These are phyloP conservation scores for Irpex sp. DNA, from an alignment of 1,284 basidiomycete species.

Conservation along the genomic window DNA sequence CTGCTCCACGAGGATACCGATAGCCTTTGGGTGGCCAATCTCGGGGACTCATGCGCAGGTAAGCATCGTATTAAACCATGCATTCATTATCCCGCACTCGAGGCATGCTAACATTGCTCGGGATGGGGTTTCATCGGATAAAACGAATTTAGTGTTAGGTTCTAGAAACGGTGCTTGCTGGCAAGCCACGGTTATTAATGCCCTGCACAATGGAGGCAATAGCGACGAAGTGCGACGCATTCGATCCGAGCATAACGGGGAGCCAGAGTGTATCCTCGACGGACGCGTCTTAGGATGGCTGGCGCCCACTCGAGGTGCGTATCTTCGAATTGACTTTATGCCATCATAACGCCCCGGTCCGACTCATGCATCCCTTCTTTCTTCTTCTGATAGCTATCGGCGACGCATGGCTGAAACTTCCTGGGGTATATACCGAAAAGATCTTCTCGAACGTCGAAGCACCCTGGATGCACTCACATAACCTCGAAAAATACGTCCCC, in stretches of 20 bases:
- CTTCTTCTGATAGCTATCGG: constrained; percentile 50
- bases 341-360: neutral
- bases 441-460: constrained; percentile 46
- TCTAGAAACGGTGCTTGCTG: constrained; percentile 37
- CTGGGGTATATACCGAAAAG: constrained; percentile 49
- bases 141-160: constrained; percentile 37
- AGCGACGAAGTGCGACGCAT: constrained; percentile 45
- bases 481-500: constrained; percentile 37
- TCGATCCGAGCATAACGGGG: constrained; percentile 50
- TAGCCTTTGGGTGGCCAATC: constrained; percentile 63
- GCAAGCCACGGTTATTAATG: constrained; percentile 41
- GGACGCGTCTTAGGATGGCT: constrained; percentile 61
- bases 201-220: constrained; percentile 56
- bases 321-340: constrained; percentile 10
- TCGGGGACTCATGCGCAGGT: constrained; percentile 68
- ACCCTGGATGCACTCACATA: constrained; percentile 42
- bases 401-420: constrained; percentile 62
- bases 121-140: neutral
- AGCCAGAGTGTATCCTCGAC: constrained; percentile 44
- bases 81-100: neutral
- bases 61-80: constrained; percentile 9
- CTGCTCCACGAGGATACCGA: constrained; percentile 47
- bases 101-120: neutral
- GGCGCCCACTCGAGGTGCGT: constrained; percentile 60
- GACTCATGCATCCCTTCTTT: neutral